Evolutionary conservation across 208 protist species (phyloP), one percentile per base, ranked within the genome.

Genomic region (Trypanosoma lewisi): DNA sequence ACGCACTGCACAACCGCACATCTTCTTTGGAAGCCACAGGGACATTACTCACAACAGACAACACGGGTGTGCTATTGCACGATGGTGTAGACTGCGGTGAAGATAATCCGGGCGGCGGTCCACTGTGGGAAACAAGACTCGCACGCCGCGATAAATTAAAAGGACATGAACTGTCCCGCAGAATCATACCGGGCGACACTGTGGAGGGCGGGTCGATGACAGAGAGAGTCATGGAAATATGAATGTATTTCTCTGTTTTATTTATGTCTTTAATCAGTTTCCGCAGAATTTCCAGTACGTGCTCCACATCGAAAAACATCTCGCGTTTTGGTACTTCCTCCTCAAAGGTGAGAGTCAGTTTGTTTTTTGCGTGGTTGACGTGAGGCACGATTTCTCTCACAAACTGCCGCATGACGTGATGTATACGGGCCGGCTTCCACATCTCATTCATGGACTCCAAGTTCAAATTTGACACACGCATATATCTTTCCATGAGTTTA

Each of bases 221-320:
- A 39, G n/a, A 45, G 12, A 64, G 37, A 21, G 23, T 21, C 14
- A 71, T 27, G 27, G 6, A 16, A 6, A 71, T 64, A 6, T 44
- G 50, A 44, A 51, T 49, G 21, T 21, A 5, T 23, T 47, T 33
- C n/a, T 48, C 34, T 59, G 23, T 21, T 2, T 57, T 11, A 33
- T 64, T 71, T 4, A 23, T 50, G 27, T 45, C 31, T 53, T 37
- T 27, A 17, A 93, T 55, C 2, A 93, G 28, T 30, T 79, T 42
- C 19, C 73, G 64, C 39, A 95, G 55, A 12, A 91, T 68, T 21
- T 57, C 55, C 39, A 85, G 49, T 23, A 89, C 75, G 57, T 87
- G 57, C 49, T 80, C 69, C 14, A 77, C 75, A 63, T 95, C 80
- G 14, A 95, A 49, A 75, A 95, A 95, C 19, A 95, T 61, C 31